Evolutionary conservation across 306 rosid species (phyloP).

Genomic region (apple (Malus domestica)): ASM211411v1 NC_041796.1:14703001-14703500

Average conservation of each 20-base stretch:
- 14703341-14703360: neutral
- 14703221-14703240: slow-evolving; percentile 5
- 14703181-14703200: neutral
- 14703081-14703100: neutral
- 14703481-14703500: too few relatives aligned
- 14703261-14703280: slow-evolving; percentile 19
- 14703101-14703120: slow-evolving; percentile 2
- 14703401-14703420: too few relatives aligned
- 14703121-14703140: neutral
- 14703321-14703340: too few relatives aligned
- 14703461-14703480: too few relatives aligned
- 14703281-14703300: neutral
- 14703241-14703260: neutral
- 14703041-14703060: neutral
- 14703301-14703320: too few relatives aligned
- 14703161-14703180: slow-evolving; percentile 10
- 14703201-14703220: neutral
- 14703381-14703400: too few relatives aligned
- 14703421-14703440: too few relatives aligned
- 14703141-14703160: neutral
- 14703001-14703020: neutral
- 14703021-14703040: neutral
- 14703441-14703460: too few relatives aligned
- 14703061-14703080: neutral
- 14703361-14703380: too few relatives aligned